phyloP scores from a whole-genome alignment of 163 green algal species.

The Scenedesmus sp. region DNA sequence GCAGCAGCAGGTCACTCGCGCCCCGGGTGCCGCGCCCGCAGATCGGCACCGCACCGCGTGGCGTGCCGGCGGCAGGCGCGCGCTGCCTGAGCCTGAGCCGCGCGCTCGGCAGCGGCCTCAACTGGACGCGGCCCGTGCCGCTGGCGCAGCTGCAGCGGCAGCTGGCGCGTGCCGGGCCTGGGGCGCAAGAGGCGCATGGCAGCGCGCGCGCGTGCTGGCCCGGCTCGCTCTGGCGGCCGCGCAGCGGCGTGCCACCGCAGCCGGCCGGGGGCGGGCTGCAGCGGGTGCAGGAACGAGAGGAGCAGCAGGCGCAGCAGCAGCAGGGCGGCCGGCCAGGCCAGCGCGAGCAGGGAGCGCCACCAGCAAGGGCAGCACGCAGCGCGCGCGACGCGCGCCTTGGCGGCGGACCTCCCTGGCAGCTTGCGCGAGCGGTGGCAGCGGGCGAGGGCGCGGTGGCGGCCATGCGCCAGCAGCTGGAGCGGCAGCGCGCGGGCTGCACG shows the following conservation, averaged over 20 bases:
- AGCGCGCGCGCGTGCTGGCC: too few species aligned
- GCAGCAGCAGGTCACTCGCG: too few species aligned
- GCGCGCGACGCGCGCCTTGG: not conserved
- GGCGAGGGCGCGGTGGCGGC: not conserved
- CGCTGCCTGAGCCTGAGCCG: slow-evolving; percentile 19
- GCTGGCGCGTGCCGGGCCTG: not conserved
- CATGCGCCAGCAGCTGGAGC: not conserved
- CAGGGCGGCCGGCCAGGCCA: not conserved
- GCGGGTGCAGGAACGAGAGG: too few species aligned
- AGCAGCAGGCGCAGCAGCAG: slow-evolving; percentile 18
- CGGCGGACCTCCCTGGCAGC: slow-evolving; percentile 21
- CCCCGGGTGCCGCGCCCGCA: slow-evolving; percentile 4
- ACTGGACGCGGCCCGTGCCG: not conserved
- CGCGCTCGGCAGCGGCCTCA: not conserved
- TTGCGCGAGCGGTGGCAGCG: not conserved
- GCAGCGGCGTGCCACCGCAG: too few species aligned
- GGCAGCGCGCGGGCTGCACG: not conserved
- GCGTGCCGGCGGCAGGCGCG: not conserved
- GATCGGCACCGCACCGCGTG: slow-evolving; percentile 18
- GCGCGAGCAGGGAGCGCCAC: not conserved
- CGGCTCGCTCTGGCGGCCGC: too few species aligned
- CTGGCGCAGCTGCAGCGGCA: slow-evolving; percentile 17
- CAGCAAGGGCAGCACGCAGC: not conserved
- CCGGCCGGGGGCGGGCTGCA: too few species aligned
- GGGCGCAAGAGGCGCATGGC: too few species aligned